phyloP scores from a whole-genome alignment of 2,329 filamentous ascomycete genomes.

The Verruconis gallopava region DNA sequence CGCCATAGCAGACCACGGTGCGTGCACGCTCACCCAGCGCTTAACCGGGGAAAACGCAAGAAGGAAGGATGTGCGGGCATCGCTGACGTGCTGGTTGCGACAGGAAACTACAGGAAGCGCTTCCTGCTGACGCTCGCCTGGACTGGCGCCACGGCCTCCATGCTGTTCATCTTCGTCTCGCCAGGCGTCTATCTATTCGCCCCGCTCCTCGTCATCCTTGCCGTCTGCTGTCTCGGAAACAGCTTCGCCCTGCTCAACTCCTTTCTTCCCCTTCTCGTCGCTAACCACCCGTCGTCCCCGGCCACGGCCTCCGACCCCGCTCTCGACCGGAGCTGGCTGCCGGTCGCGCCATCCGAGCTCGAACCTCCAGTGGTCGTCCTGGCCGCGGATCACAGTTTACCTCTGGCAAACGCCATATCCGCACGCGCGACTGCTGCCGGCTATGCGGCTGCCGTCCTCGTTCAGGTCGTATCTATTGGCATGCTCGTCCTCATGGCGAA shows the following conservation, averaged over 20 bases:
- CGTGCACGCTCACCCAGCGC: slow-evolving; percentile 22
- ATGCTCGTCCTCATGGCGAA: slow-evolving; percentile 47
- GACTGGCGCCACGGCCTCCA: slow-evolving; percentile 61
- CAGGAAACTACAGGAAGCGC: slow-evolving; percentile 62
- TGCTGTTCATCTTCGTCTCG: slow-evolving; percentile 66
- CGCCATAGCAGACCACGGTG: slow-evolving; percentile 83
- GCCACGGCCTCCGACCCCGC: background rate
- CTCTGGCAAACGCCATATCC: slow-evolving; percentile 77
- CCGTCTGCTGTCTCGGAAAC: slow-evolving; percentile 84
- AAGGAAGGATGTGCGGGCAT: no score
- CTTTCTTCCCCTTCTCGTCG: slow-evolving; percentile 75
- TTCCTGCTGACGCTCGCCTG: slow-evolving; percentile 71
- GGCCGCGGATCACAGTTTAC: no score
- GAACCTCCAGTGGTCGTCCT: slow-evolving; percentile 46
- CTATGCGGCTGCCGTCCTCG: slow-evolving; percentile 68
- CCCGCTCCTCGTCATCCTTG: slow-evolving; percentile 66
- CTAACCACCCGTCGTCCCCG: slow-evolving; percentile 53
- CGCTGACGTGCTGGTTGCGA: background rate
- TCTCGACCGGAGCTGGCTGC: background rate
- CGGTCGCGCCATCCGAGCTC: background rate
- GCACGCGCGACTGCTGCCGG: slow-evolving; percentile 82
- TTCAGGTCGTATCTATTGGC: slow-evolving; percentile 65
- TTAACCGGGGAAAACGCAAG: background rate
- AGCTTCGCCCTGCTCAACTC: slow-evolving; percentile 93
- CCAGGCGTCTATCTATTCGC: slow-evolving; percentile 67